Percentiles rank a stretch among this genome's conserved stretches.
phyloP scores from a whole-genome alignment of 2,329 filamentous ascomycete species.

The Stachybotrys echinatus region DNA sequence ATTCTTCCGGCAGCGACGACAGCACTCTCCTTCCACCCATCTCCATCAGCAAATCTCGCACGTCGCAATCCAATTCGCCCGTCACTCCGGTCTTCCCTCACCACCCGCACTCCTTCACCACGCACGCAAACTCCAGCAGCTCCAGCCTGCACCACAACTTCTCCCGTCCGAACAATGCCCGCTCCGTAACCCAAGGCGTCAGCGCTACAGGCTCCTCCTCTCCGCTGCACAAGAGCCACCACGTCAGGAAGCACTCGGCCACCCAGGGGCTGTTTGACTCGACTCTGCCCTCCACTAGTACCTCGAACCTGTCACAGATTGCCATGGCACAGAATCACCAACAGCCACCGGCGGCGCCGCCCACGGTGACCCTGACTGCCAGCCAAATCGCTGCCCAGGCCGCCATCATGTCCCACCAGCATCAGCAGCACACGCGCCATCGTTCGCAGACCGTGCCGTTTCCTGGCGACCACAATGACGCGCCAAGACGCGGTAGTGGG shows the following conservation, averaged over 20 bases:
- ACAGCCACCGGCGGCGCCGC: constrained; percentile 28
- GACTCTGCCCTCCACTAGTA: constrained; percentile 58
- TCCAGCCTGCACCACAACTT: constrained; percentile 48
- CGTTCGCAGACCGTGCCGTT: constrained; percentile 70
- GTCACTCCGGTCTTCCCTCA: constrained; percentile 38
- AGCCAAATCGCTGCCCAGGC: constrained; percentile 78
- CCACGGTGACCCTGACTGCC: constrained; percentile 44
- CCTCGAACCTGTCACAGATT: constrained; percentile 48
- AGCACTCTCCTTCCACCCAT: constrained; percentile 25
- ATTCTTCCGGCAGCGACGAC: constrained; percentile 23
- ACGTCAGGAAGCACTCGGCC: constrained; percentile 64
- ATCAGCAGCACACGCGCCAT: constrained; percentile 50
- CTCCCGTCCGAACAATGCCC: constrained; percentile 42
- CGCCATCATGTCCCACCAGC: constrained; percentile 63
- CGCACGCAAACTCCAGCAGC: constrained; percentile 41
- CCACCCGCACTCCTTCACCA: constrained; percentile 34
- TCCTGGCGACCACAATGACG: constrained; percentile 39
- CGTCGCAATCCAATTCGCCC: constrained; percentile 25
- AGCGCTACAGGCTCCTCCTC: constrained; percentile 20
- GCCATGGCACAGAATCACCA: constrained; percentile 34
- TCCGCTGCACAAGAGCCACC: constrained; percentile 26
- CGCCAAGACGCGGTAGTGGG: constrained; percentile 36
- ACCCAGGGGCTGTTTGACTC: constrained; percentile 75
- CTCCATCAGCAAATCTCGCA: constrained; percentile 40
- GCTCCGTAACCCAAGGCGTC: constrained; percentile 21